phyloP scores from a whole-genome alignment of 2,329 filamentous ascomycete species.

The Ophiostoma pallidulum region DNA sequence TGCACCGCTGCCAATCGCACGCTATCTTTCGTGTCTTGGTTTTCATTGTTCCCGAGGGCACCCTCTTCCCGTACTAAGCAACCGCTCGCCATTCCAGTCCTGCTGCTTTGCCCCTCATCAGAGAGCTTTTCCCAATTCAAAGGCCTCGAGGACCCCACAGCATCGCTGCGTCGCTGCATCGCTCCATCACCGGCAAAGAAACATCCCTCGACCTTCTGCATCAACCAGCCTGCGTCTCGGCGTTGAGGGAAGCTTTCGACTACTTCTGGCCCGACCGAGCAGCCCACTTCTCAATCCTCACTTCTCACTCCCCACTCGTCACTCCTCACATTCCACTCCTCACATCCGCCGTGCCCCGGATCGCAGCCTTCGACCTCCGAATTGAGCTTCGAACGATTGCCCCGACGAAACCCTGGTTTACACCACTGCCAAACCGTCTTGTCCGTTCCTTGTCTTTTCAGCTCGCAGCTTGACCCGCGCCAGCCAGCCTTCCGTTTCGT shows the following conservation, averaged over 20 bases:
- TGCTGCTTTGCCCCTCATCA: conserved; percentile 5
- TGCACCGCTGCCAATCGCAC: neutral
- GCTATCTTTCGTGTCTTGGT: neutral
- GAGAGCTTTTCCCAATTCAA: conserved; percentile 4
- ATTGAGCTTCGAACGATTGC: neutral
- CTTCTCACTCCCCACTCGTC: neutral
- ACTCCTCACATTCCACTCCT: neutral
- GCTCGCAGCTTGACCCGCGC: neutral
- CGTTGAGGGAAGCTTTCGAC: too few relatives aligned
- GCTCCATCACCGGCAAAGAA: too few relatives aligned
- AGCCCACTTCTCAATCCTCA: too few relatives aligned
- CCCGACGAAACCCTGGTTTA: neutral
- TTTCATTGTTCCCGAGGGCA: neutral
- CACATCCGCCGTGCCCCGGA: neutral
- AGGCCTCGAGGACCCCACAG: conserved; percentile 3
- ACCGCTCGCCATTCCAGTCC: conserved; percentile 3
- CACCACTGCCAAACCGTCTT: too few relatives aligned
- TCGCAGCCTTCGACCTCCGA: neutral
- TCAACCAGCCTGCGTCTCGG: too few relatives aligned
- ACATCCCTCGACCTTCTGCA: too few relatives aligned
- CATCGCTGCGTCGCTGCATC: too few relatives aligned
- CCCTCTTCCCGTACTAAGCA: conserved; percentile 2
- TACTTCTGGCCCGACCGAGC: too few relatives aligned
- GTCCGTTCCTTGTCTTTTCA: neutral
- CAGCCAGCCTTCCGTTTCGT: neutral